Evolutionary conservation across 345 rosid genomes (phyloP), one percentile per base, ranked within the genome.

Genomic region (Populus deltoides): DNA sequence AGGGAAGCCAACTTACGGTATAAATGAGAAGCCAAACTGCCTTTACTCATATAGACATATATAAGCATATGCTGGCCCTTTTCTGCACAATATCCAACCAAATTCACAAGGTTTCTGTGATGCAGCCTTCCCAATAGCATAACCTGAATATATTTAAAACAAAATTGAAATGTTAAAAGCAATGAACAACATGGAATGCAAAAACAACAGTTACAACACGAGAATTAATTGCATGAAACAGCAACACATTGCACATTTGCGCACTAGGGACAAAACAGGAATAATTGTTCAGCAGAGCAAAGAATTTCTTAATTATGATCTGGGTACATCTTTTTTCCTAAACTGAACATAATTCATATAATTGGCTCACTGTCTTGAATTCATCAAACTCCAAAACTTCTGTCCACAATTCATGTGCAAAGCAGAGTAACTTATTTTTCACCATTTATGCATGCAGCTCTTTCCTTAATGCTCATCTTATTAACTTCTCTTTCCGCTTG

Each of bases 41-140:
- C 97, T 89, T 94, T 92, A 80, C 91, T 94, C 99, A 97, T 97
- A 83, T 87, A 94, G 70, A 94, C 99, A 86, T 96, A 93, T 71
- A 96, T 77, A 79, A 97, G 99, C 89, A 97, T 97, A 77, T 94
- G 93, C 78, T 89, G 93, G 43, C 98, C 92, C 86, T 92, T 97
- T 78, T 97, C 99, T 68, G 99, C 95, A 70, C 99, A 97, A 80
- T 92, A 97, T 57, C 99, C 99, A 10, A 94, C 87, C 86, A 97
- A 88, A 85, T 97, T 94, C 86, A 94, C 99, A 47, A 97, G 88
- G 84, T 94, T 97, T 62, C 98, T 87, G 77, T 97, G 99, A 85
- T 97, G 99, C 90, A 97, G 81, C 84, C 99, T 90, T 83, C 98
- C 99, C 85, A 97, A 79, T 66, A 97, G 80, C 94, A 90, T 89